Conservation (phyloP, 345 rosid genomes). For the Citrus trifoliata region DNA sequence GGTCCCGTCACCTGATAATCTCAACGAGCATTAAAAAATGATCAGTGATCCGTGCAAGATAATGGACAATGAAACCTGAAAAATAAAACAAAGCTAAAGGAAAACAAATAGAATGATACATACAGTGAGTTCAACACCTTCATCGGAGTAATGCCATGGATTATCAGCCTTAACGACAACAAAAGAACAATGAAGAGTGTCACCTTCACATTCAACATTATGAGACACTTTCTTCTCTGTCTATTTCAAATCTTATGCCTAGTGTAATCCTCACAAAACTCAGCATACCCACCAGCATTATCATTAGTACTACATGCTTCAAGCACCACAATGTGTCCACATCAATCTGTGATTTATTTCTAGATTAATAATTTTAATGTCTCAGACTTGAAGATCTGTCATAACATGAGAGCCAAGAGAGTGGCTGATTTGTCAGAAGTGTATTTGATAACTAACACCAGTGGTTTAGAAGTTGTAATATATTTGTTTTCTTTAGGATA, state of each 20-base stretch:
- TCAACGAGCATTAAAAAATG: neutral
- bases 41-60: neutral
- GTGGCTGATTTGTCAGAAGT: neutral
- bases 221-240: constrained; percentile 64
- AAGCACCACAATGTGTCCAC: constrained; percentile 24
- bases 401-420: neutral
- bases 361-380: neutral
- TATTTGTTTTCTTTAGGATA: neutral
- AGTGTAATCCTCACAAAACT: constrained; percentile 19
- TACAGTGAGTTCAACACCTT: constrained; percentile 69
- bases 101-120: neutral
- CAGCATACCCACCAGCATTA: constrained; percentile 20
- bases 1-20: constrained; percentile 57
- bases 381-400: neutral
- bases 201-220: constrained; percentile 61
- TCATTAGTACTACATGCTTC: constrained; percentile 12
- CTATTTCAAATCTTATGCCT: constrained; percentile 58
- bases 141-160: constrained; percentile 50
- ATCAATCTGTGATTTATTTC: neutral
- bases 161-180: constrained; percentile 59
- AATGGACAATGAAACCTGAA: neutral
- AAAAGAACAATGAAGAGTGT: constrained; percentile 63
- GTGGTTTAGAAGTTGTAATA: neutral
- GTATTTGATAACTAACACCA: neutral
- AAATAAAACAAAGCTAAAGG: neutral